Base-by-base conservation (phyloP, 352 stramenopile species). In the Pythium oligandrum region DNA sequence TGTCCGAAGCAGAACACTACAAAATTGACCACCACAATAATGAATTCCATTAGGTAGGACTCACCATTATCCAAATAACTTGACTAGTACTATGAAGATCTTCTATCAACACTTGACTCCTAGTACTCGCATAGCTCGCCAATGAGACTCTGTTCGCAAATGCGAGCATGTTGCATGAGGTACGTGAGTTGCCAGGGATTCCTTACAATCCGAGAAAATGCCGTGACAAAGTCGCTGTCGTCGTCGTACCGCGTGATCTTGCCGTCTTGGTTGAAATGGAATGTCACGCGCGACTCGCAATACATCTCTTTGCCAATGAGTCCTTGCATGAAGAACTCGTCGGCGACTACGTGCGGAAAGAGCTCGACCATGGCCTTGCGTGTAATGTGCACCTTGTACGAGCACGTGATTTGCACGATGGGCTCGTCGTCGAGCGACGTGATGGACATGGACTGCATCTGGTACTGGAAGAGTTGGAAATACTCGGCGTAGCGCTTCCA, bases 201-300 rank as follows among this genome's bases (percentile, higher is more conserved):
- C n/a, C 42, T 30, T 32, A 55, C 7, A 6, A 54, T 9, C 10
- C 26, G 10, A 33, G 37, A 12, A 49, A 61, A 61, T 7, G 55
- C 55, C n/a, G 50, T 51, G 38, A 70, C 50, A 54, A 70, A 65
- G 45, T 70, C 62, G 44, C 54, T 66, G 26, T 59, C 43, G 43
- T 66, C 63, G 47, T 63, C 57, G 46, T 70, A 63, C 3, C 57
- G 57, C 11, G 56, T 38, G 45, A 70, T 66, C 34, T 49, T 46
- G 37, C 53, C 47, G 39, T 62, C 49, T n/a, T 51, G 33, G 40
- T 66, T 42, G 35, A 71, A 66, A 32, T 54, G 42, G 26, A 64
- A 64, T 40, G 61, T 58, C 40, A 68, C 53, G 37, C 53, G 52
- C 44, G 52, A 55, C 46, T 48, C 10, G 54, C 53, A 53, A 45